phyloP scores from a whole-genome alignment of 768 basidiomycete species.

The Lentinula sp. region DNA sequence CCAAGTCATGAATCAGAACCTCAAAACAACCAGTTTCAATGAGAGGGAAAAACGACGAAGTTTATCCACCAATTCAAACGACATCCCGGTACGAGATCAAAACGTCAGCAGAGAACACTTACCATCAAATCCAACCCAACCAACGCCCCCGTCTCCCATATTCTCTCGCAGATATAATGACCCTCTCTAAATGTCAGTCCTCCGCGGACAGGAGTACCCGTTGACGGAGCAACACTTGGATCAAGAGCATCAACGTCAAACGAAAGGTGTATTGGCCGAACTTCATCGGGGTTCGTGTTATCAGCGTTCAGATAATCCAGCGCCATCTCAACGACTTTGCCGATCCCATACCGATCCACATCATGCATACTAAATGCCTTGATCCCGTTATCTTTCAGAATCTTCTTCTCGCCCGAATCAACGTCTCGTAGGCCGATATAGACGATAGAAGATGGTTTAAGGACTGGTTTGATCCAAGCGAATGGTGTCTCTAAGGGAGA shows the following conservation, averaged over 20 bases:
- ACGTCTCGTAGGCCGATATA: slow-evolving; percentile 97
- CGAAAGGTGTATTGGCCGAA: slow-evolving; percentile 87
- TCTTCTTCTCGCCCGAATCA: slow-evolving; percentile 81
- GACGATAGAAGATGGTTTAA: slow-evolving; percentile 76
- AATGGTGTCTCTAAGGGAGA: slow-evolving; percentile 26
- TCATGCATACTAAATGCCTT: slow-evolving; percentile 92
- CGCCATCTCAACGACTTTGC: slow-evolving; percentile 94
- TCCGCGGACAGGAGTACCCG: slow-evolving; percentile 91
- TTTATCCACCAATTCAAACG: too few species aligned
- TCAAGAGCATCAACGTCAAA: slow-evolving; percentile 97
- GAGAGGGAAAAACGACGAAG: too few species aligned
- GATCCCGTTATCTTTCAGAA: slow-evolving; percentile 75
- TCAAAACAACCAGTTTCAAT: too few species aligned
- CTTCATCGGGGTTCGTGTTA: slow-evolving; percentile 72
- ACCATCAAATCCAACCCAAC: slow-evolving; percentile 95
- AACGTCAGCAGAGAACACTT: slow-evolving; percentile 12
- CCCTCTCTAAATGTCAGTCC: slow-evolving; percentile 96
- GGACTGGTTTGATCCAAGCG: slow-evolving; percentile 55
- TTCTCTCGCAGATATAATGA: slow-evolving; percentile 94
- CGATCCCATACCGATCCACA: slow-evolving; percentile 86
- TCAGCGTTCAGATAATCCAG: slow-evolving; percentile 50
- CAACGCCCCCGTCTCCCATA: slow-evolving; percentile 87
- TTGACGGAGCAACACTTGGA: slow-evolving; percentile 93
- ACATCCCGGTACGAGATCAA: too few species aligned
- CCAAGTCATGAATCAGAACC: too few species aligned